Percentiles rank a stretch among this genome's conserved stretches.
phyloP scores from a whole-genome alignment of 2,329 filamentous ascomycete genomes.

The Colletotrichum filicis region DNA sequence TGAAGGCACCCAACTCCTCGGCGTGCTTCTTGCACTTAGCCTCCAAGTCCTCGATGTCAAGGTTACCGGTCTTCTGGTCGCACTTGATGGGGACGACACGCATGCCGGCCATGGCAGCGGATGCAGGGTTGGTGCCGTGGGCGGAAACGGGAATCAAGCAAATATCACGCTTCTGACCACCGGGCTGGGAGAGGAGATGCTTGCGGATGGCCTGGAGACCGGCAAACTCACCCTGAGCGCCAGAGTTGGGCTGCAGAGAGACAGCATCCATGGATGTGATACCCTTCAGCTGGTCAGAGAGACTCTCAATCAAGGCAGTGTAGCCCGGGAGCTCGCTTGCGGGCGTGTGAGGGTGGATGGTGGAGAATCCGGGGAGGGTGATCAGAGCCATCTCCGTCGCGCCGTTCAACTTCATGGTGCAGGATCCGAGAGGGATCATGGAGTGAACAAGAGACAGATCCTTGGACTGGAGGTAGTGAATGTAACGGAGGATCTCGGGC shows the following conservation, averaged over 20 bases:
- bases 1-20: constrained; percentile 88
- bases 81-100: constrained; percentile 93
- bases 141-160: constrained; percentile 95
- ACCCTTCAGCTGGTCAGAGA: constrained; percentile 80
- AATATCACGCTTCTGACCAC: constrained; percentile 82
- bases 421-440: constrained; percentile 97
- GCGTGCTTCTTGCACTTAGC: constrained; percentile 90
- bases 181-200: constrained; percentile 76
- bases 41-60: constrained; percentile 87
- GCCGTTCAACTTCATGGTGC: constrained; percentile 98
- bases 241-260: constrained; percentile 94
- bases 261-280: constrained; percentile 93
- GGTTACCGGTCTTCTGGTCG: constrained; percentile 85
- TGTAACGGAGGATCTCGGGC: constrained; percentile 93
- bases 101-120: constrained; percentile 96
- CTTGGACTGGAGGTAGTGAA: constrained; percentile 92
- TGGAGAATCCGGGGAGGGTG: constrained; percentile 79
- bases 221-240: constrained; percentile 94
- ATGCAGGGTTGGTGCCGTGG: constrained; percentile 95
- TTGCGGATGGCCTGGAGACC: constrained; percentile 89
- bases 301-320: constrained; percentile 72
- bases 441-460: constrained; percentile 94
- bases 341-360: constrained; percentile 85
- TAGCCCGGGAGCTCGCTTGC: constrained; percentile 74
- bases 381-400: constrained; percentile 93